These are phyloP conservation scores for Bullera alba DNA, from an alignment of 768 basidiomycete species.

Conservation along the genomic window DNA sequence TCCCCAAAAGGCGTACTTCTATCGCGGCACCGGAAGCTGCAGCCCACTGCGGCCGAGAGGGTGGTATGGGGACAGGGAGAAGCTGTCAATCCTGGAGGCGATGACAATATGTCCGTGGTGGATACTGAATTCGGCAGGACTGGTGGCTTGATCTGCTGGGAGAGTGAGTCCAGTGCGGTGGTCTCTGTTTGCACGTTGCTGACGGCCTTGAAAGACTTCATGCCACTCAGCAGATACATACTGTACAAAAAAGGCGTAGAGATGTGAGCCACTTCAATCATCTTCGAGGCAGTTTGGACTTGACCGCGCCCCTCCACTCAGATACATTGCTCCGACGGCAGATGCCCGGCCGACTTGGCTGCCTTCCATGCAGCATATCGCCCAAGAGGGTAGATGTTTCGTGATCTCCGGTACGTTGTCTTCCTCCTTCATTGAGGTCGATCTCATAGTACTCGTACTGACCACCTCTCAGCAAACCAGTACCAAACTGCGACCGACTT, in stretches of 20 bases:
- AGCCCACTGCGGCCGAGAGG: conserved; percentile 23
- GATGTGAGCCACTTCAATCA: conserved; percentile 11
- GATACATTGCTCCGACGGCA: conserved; percentile 27
- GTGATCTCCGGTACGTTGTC: conserved; percentile 16
- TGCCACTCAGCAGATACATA: conserved; percentile 26
- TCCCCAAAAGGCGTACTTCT: conserved; percentile 14
- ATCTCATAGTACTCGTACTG: background rate
- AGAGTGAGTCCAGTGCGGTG: conserved; percentile 14
- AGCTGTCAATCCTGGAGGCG: conserved; percentile 4
- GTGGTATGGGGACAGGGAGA: conserved; percentile 25
- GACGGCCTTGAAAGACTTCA: conserved; percentile 14
- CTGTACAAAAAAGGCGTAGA: conserved; percentile 30
- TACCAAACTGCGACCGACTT: conserved; percentile 18
- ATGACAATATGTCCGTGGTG: conserved; percentile 27
- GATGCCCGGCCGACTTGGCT: conserved; percentile 21
- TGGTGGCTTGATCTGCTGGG: conserved; percentile 31
- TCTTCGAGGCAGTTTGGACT: background rate
- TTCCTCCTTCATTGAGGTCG: background rate
- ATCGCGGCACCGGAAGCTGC: conserved; percentile 24
- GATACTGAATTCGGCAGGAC: conserved; percentile 19
- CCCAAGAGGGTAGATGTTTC: conserved; percentile 27
- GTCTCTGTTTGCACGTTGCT: background rate
- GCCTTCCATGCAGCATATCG: conserved; percentile 27
- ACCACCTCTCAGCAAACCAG: conserved; percentile 27
- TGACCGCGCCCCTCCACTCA: background rate